Conservation (phyloP, 345 rosid species). For the Ceriops tagal region DNA sequence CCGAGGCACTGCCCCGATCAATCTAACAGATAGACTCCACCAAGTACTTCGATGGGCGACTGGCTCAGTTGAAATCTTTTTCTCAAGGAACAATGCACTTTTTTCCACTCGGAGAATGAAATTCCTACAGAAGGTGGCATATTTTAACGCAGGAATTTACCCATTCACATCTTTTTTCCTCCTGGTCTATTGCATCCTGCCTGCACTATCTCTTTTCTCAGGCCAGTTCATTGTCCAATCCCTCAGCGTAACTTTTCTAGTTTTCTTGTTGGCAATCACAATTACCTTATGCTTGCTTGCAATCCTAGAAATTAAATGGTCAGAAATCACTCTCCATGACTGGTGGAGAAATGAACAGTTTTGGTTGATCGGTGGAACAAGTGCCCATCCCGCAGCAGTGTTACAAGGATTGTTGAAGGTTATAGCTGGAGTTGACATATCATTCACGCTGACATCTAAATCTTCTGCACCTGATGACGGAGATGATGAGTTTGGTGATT, state of each 20-base stretch:
- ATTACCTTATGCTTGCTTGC: constrained; percentile 59
- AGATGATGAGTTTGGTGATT: constrained; percentile 62
- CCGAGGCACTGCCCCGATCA: constrained; percentile 74
- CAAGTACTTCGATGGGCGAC: constrained; percentile 91
- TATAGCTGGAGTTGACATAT: constrained; percentile 69
- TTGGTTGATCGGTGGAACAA: constrained; percentile 80
- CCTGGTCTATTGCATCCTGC: constrained; percentile 65
- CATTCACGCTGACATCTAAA: constrained; percentile 70
- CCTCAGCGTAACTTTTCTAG: constrained; percentile 47
- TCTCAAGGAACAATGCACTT: constrained; percentile 70
- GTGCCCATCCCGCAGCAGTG: constrained; percentile 80
- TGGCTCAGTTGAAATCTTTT: constrained; percentile 77
- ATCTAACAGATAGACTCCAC: constrained; percentile 69
- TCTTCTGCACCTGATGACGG: constrained; percentile 61
- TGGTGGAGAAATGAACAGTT: constrained; percentile 90
- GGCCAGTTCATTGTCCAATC: constrained; percentile 75
- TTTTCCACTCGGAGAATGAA: constrained; percentile 60
- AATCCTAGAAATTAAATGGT: constrained; percentile 72
- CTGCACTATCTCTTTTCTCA: constrained; percentile 62
- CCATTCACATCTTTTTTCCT: constrained; percentile 79
- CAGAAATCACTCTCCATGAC: constrained; percentile 72
- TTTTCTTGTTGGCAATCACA: constrained; percentile 55
- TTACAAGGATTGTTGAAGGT: constrained; percentile 70
- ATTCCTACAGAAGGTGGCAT: constrained; percentile 64
- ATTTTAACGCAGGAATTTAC: constrained; percentile 73